Evolutionary conservation across 768 basidiomycete genomes (phyloP), one percentile per base, ranked within the genome.

Genomic region (Thelephora ganbajun): DNA sequence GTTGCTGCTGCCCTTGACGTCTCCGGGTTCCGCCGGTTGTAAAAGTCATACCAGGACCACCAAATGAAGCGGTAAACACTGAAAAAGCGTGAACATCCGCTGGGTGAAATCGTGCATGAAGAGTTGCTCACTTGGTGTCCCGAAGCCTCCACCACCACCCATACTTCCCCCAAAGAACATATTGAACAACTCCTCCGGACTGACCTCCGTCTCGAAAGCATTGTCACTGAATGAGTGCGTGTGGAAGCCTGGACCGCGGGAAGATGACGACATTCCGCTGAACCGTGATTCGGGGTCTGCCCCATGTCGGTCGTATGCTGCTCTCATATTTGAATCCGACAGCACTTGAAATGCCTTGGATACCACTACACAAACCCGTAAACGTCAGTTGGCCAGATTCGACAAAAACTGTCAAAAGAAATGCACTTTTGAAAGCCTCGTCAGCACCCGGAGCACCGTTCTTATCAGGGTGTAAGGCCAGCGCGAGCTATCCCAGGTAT

Each of bases 361-460:
- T 23, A 98, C 90, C 83, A 93, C 94, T 98, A 47, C 2, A 54
- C 14, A 33, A n/a, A 37, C 34, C 9, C 18, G 48, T 47, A 50
- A 30, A 43, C 22, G 48, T 18, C 44, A 30, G 26, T 50, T 23
- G 50, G 48, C 50, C 19, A 49, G 51, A 43, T 20, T 50, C 20
- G 5, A 37, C 50, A 23, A 45, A 48, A 30, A 46, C 13, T 43
- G 47, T 13, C 34, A 46, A 44, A 49, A 35, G 45, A 36, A 35
- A 73, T 82, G 47, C 57, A 97, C 94, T 71, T 70, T 98, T 98
- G 69, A 98, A 98, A 2, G 94, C 94, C 61, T 98, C 94, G 51
- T 97, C 94, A 13, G 94, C 94, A 35, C 90, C 88, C n/a, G 94
- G 93, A 16, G 94, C 94, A 5, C 91, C 90, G 57, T 94, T 96